A percentile compares a stretch with the other conserved stretches of the same genome.
These are phyloP conservation scores for Mediolabrus comicus DNA, from an alignment of 108 stramenopile species.

Conservation along the genomic window DNA sequence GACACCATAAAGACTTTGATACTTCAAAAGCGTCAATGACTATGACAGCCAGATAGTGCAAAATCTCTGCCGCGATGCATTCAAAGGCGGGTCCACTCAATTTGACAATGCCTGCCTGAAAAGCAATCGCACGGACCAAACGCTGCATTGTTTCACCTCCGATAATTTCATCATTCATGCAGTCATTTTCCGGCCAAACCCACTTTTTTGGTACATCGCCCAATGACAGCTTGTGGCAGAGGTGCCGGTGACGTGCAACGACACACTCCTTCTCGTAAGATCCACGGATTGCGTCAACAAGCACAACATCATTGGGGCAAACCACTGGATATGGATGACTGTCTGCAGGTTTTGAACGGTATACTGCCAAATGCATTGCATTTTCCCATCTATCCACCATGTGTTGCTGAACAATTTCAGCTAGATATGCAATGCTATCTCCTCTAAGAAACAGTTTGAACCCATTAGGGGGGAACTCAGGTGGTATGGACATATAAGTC, in stretches of 20 bases:
- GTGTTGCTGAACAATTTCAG: constrained; percentile 1
- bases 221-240: background rate
- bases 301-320: background rate
- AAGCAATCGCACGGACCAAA: constrained; percentile 7
- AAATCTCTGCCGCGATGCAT: constrained; percentile 8
- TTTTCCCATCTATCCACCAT: background rate
- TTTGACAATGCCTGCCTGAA: constrained; percentile 18
- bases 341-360: background rate
- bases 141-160: background rate
- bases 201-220: background rate
- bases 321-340: background rate
- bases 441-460: constrained; percentile 3
- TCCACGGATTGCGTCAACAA: background rate
- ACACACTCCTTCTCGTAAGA: background rate
- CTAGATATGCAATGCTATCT: constrained; percentile 4
- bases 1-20: background rate
- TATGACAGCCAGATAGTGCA: constrained; percentile 8
- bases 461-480: background rate
- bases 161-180: background rate
- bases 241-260: background rate
- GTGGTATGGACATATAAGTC: background rate
- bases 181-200: background rate
- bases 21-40: constrained; percentile 13
- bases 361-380: background rate
- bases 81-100: constrained; percentile 4